Evolutionary conservation across 768 basidiomycete genomes (phyloP).

Genomic region (Pleurotus ostreatus): DNA sequence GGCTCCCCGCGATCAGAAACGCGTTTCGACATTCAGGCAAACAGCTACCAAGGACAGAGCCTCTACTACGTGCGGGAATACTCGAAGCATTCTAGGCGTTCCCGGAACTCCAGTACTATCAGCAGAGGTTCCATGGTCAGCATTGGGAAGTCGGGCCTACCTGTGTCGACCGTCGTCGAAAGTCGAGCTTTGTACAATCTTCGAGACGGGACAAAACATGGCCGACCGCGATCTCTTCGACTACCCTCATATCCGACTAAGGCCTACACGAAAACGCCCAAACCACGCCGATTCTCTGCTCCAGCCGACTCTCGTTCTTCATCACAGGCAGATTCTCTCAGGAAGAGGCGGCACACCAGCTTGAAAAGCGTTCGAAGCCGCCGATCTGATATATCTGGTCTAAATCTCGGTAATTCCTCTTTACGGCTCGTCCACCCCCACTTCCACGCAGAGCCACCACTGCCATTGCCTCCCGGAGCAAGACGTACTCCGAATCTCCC

Average conservation of each 20-base stretch:
- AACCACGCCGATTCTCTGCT: slow-evolving; percentile 26
- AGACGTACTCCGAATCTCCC: slow-evolving; percentile 2
- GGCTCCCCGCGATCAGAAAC: slow-evolving; percentile 44
- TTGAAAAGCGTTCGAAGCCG: slow-evolving; percentile 18
- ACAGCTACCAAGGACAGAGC: not conserved
- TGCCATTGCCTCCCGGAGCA: slow-evolving; percentile 15
- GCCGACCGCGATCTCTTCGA: slow-evolving; percentile 12
- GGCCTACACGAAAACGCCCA: slow-evolving; percentile 11
- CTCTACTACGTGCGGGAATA: not conserved
- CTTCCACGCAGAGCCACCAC: slow-evolving; percentile 12
- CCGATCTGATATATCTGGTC: slow-evolving; percentile 13
- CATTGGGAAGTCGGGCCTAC: slow-evolving; percentile 12
- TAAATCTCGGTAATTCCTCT: slow-evolving; percentile 16
- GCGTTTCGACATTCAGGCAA: slow-evolving; percentile 16
- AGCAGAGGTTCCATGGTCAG: slow-evolving; percentile 4
- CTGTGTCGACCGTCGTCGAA: slow-evolving; percentile 13
- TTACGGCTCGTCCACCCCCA: slow-evolving; percentile 19
- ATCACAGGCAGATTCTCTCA: slow-evolving; percentile 4
- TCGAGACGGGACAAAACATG: slow-evolving; percentile 7
- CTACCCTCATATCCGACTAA: slow-evolving; percentile 17
- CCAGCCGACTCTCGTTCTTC: slow-evolving; percentile 18
- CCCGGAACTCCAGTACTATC: not conserved
- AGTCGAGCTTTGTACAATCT: slow-evolving; percentile 8
- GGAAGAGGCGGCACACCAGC: slow-evolving; percentile 20
- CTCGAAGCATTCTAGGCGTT: slow-evolving; percentile 1